A percentile compares a stretch with the other conserved stretches of the same genome.
These are phyloP conservation scores for Colletotrichum gigasporum DNA, from an alignment of 2,329 filamentous ascomycete genomes.

Conservation along the genomic window DNA sequence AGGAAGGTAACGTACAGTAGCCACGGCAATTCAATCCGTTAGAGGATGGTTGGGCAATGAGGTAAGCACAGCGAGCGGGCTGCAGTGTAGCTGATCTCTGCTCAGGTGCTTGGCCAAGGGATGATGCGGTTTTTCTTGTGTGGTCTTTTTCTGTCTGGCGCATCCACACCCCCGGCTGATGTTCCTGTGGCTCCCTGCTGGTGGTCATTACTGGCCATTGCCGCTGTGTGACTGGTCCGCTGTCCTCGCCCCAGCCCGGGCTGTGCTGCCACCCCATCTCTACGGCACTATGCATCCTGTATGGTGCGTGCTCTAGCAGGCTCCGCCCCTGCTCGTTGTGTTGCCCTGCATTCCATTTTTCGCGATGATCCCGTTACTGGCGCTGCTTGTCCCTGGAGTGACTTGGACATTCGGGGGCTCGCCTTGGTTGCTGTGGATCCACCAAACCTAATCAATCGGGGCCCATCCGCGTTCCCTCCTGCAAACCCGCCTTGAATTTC, in stretches of 20 bases:
- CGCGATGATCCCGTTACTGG: slow-evolving; percentile 12
- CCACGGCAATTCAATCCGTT: slow-evolving; percentile 15
- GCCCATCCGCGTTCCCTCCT: slow-evolving; percentile 26
- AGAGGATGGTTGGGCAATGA: slow-evolving; percentile 18
- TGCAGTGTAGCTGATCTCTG: background rate
- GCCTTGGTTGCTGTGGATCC: slow-evolving; percentile 29
- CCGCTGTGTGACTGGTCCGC: slow-evolving; percentile 4
- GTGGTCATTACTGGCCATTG: background rate
- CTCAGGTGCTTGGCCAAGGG: background rate
- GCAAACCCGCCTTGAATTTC: slow-evolving; percentile 17
- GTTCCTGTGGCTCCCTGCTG: no score
- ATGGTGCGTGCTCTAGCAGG: slow-evolving; percentile 18
- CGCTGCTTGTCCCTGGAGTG: background rate
- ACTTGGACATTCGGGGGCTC: slow-evolving; percentile 10
- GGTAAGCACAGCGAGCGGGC: no score
- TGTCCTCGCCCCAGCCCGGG: background rate
- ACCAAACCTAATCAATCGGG: slow-evolving; percentile 28
- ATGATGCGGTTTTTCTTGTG: no score
- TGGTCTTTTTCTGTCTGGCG: background rate
- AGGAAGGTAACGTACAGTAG: no score
- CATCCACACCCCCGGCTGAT: background rate
- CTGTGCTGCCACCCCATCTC: slow-evolving; percentile 28
- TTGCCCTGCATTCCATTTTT: slow-evolving; percentile 24
- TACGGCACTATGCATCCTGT: background rate
- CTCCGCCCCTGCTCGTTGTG: slow-evolving; percentile 16